These are phyloP conservation scores for Fagopyrum esculentum DNA, from an alignment of 148 eudicot species.

Conservation along the genomic window DNA sequence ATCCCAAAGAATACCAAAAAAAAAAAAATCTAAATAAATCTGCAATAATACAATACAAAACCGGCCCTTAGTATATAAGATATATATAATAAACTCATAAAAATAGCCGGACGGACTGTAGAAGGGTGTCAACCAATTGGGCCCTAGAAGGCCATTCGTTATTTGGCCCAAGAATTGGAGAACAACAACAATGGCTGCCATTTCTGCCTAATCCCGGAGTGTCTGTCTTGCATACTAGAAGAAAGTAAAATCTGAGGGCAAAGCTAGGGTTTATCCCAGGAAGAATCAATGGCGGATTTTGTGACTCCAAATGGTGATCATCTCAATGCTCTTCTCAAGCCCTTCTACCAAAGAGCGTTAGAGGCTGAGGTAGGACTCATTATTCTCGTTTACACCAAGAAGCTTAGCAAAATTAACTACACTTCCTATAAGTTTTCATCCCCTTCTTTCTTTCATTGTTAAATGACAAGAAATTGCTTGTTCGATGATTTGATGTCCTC, in stretches of 20 bases:
- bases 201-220: too few relatives aligned
- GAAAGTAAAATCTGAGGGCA: neutral
- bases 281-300: constrained; percentile 15
- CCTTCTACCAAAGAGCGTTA: constrained; percentile 63
- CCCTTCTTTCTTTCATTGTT: neutral
- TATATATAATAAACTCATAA: too few relatives aligned
- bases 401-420: neutral
- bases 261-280: constrained; percentile 4
- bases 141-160: too few relatives aligned
- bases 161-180: too few relatives aligned
- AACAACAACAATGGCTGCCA: too few relatives aligned
- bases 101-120: too few relatives aligned
- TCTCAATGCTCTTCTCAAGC: constrained; percentile 46
- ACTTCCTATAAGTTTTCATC: neutral
- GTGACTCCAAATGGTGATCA: constrained; percentile 19
- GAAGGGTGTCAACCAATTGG: too few relatives aligned
- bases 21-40: too few relatives aligned
- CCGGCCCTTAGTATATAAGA: too few relatives aligned
- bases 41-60: too few relatives aligned
- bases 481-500: neutral
- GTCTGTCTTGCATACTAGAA: neutral
- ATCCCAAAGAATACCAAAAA: too few relatives aligned
- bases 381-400: neutral
- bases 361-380: constrained; percentile 54
- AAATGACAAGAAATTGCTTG: neutral